phyloP scores from a whole-genome alignment of 164 flowering plant species.

The Aristolochia fimbriata region DNA sequence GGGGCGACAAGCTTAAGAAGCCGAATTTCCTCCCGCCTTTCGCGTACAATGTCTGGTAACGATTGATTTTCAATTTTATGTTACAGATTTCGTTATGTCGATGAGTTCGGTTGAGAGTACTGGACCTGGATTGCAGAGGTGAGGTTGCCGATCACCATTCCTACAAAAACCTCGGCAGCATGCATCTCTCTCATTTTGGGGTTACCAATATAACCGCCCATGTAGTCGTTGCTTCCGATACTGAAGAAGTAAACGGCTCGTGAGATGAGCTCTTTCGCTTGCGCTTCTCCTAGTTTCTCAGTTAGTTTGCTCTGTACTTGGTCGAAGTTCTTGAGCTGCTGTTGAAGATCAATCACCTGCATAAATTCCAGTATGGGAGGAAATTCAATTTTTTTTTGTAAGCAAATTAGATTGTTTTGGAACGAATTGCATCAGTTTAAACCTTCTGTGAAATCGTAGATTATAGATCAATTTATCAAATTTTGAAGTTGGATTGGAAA shows the following conservation, averaged over 20 bases:
- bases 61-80: not conserved
- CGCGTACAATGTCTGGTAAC: slow-evolving; percentile 26
- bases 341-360: slow-evolving; percentile 41
- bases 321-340: slow-evolving; percentile 39
- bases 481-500: no score
- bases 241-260: slow-evolving; percentile 53
- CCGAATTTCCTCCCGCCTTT: slow-evolving; percentile 55
- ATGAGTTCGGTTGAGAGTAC: not conserved
- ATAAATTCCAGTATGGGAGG: no score
- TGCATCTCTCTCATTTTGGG: slow-evolving; percentile 25
- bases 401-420: no score
- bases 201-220: slow-evolving; percentile 41
- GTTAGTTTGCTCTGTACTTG: slow-evolving; percentile 23
- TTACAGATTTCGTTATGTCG: no score
- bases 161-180: slow-evolving; percentile 26
- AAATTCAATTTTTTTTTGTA: no score
- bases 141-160: slow-evolving; percentile 49
- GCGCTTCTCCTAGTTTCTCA: slow-evolving; percentile 26
- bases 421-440: no score
- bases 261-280: slow-evolving; percentile 26
- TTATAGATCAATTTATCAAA: no score
- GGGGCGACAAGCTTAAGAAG: slow-evolving; percentile 36
- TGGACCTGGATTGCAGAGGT: slow-evolving; percentile 39
- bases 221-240: slow-evolving; percentile 52
- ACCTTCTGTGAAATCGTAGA: no score